Percentiles rank a stretch among this genome's conserved stretches.
These are phyloP conservation scores for Alternaria tenuissima DNA, from an alignment of 2,329 filamentous ascomycete species.

Conservation along the genomic window DNA sequence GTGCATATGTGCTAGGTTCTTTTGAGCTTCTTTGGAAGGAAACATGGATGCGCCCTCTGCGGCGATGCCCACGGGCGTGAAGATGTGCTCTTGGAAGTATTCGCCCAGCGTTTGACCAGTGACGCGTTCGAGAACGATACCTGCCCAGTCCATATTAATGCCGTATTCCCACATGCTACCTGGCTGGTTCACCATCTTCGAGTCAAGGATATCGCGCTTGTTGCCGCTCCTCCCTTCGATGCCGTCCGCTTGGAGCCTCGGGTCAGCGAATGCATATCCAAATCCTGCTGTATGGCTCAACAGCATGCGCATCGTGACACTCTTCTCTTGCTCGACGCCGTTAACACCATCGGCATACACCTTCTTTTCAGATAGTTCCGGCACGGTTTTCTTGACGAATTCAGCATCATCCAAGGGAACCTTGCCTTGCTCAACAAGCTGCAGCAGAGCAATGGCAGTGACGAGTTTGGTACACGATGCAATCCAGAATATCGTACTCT, in stretches of 20 bases:
- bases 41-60: slow-evolving; percentile 63
- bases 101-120: slow-evolving; percentile 55
- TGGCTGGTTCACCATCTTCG: slow-evolving; percentile 69
- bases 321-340: slow-evolving; percentile 49
- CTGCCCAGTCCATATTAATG: slow-evolving; percentile 60
- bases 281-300: slow-evolving; percentile 61
- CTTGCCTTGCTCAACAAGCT: slow-evolving; percentile 50
- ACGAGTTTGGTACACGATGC: slow-evolving; percentile 60
- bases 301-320: slow-evolving; percentile 62
- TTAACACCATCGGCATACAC: slow-evolving; percentile 48
- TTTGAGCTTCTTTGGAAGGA: slow-evolving; percentile 62
- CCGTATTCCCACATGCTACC: slow-evolving; percentile 68
- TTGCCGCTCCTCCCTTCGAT: slow-evolving; percentile 34
- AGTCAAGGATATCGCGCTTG: slow-evolving; percentile 58
- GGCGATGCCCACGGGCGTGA: slow-evolving; percentile 55
- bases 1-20: slow-evolving; percentile 66
- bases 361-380: slow-evolving; percentile 54
- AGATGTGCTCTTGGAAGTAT: slow-evolving; percentile 58
- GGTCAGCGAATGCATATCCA: slow-evolving; percentile 59
- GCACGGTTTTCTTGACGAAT: slow-evolving; percentile 41
- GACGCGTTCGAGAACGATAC: slow-evolving; percentile 57
- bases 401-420: slow-evolving; percentile 47
- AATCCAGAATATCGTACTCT: slow-evolving; percentile 66
- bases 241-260: slow-evolving; percentile 55
- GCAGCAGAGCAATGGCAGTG: slow-evolving; percentile 43